phyloP scores from a whole-genome alignment of 2,329 filamentous ascomycete genomes.

The Penicillium sp. region DNA sequence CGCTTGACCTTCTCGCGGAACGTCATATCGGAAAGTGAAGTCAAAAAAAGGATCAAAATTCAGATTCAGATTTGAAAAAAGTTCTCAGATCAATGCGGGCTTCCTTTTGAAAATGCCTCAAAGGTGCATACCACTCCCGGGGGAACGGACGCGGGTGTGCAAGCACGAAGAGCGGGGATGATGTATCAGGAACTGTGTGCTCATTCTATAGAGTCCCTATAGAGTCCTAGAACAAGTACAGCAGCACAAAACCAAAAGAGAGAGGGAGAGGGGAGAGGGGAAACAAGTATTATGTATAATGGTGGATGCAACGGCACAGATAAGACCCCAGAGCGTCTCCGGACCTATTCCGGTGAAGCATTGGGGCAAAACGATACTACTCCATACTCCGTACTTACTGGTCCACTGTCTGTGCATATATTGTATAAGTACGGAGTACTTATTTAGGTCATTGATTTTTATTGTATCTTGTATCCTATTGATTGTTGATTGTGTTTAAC shows the following conservation, averaged over 20 bases:
- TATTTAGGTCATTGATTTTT: neutral
- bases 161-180: constrained; percentile 32
- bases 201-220: constrained; percentile 27
- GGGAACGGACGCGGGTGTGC: constrained; percentile 35
- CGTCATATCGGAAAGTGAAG: constrained; percentile 31
- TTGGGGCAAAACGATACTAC: constrained; percentile 5
- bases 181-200: constrained; percentile 18
- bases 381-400: neutral
- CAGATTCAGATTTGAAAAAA: constrained; percentile 6
- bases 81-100: constrained; percentile 14
- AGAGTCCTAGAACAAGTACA: neutral
- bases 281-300: constrained; percentile 7
- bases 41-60: constrained; percentile 3
- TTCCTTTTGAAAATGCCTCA: constrained; percentile 24
- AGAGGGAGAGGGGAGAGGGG: constrained; percentile 1
- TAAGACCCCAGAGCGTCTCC: constrained; percentile 18
- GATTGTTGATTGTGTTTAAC: too few relatives aligned
- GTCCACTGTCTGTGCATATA: constrained; percentile 2
- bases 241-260: neutral
- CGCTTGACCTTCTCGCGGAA: constrained; percentile 40
- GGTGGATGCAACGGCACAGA: constrained; percentile 15
- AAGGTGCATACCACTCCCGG: constrained; percentile 31
- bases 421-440: neutral
- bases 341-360: constrained; percentile 18
- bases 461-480: too few relatives aligned